Conservation (phyloP, 495 filamentous ascomycete species). For the Pyrenula massariospora region DNA sequence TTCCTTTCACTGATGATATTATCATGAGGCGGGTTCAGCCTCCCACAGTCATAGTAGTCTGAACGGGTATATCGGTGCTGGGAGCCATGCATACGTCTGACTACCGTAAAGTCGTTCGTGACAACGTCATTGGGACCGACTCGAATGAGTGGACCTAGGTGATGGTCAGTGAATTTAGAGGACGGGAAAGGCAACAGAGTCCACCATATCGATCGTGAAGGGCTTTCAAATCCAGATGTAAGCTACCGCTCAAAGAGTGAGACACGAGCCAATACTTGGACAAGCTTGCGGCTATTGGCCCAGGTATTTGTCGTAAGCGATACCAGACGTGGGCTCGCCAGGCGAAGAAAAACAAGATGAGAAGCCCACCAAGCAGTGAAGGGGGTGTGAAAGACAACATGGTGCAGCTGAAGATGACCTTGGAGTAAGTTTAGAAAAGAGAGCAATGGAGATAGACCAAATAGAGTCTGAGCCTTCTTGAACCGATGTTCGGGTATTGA, state of each 20-base stretch:
- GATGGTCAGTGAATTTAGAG: too few species aligned
- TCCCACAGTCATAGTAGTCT: not conserved
- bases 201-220: not conserved
- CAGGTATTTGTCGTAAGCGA: not conserved
- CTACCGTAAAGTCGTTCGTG: not conserved
- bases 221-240: not conserved
- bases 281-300: not conserved
- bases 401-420: too few species aligned
- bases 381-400: too few species aligned
- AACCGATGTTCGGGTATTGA: too few species aligned
- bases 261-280: not conserved
- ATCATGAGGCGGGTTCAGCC: not conserved
- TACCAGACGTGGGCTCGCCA: not conserved
- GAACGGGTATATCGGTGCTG: not conserved
- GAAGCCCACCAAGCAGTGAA: not conserved
- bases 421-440: too few species aligned
- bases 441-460: too few species aligned
- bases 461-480: too few species aligned
- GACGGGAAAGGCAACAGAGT: too few species aligned
- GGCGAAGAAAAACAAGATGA: not conserved
- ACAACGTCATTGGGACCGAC: slow-evolving; percentile 1
- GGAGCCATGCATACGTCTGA: not conserved
- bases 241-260: not conserved
- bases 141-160: not conserved
- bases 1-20: not conserved